Conservation (phyloP, 2,329 filamentous ascomycete genomes). For the Alternaria rosae region DNA sequence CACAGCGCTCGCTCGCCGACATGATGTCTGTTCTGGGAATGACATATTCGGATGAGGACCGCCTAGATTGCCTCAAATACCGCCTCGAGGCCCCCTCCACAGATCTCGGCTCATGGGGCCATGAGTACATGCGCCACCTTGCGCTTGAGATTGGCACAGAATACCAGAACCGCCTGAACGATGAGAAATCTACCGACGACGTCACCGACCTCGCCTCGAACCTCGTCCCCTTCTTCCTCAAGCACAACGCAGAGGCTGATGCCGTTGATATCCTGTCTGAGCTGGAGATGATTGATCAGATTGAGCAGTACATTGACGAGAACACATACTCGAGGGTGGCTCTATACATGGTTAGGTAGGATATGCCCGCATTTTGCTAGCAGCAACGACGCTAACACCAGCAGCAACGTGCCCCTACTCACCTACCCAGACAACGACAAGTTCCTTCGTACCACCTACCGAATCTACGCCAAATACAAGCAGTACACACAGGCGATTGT, state of each 20-base stretch:
- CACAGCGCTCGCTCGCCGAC: conserved; percentile 80
- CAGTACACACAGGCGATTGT: conserved; percentile 93
- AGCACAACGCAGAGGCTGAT: conserved; percentile 97
- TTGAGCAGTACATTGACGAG: conserved; percentile 88
- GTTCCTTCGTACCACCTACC: conserved; percentile 90
- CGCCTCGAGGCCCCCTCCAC: conserved; percentile 86
- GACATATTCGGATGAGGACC: conserved; percentile 97
- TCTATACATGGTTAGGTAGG: conserved; percentile 86
- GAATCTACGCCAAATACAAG: conserved; percentile 92
- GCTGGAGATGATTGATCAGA: conserved; percentile 93
- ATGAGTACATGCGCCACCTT: conserved; percentile 96
- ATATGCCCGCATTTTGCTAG: neutral
- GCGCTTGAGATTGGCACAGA: conserved; percentile 96
- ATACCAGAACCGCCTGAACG: conserved; percentile 84
- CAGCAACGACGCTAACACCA: conserved; percentile 26
- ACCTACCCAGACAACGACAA: conserved; percentile 97
- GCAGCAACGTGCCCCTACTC: conserved; percentile 91
- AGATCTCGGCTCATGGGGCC: conserved; percentile 96
- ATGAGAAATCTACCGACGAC: conserved; percentile 84
- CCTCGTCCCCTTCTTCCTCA: conserved; percentile 91
- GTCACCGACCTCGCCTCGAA: conserved; percentile 83
- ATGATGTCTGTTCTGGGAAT: conserved; percentile 97
- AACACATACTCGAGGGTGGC: conserved; percentile 94
- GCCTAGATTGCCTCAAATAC: conserved; percentile 95
- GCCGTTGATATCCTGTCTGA: conserved; percentile 97